Conservation (phyloP, 148 eudicot species). For the Beta vulgaris region DNA sequence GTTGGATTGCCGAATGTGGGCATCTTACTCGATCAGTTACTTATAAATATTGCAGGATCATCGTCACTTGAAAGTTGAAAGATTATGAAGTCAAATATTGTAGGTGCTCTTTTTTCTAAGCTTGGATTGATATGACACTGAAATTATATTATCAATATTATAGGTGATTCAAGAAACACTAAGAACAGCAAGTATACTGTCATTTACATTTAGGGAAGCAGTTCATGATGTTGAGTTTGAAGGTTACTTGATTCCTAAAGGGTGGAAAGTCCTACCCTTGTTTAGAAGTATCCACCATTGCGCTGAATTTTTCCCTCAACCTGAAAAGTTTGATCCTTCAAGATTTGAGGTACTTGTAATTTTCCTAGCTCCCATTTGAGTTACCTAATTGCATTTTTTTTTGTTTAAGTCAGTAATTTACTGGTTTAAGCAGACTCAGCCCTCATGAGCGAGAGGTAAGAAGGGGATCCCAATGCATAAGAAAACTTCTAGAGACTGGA, state of each 20-base stretch:
- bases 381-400: not conserved
- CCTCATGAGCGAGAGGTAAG: too few species aligned
- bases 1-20: too few species aligned
- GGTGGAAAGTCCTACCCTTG: conserved; percentile 92
- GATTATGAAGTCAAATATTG: too few species aligned
- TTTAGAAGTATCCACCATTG: conserved; percentile 83
- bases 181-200: conserved; percentile 70
- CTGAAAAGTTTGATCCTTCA: conserved; percentile 81
- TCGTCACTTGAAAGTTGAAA: too few species aligned
- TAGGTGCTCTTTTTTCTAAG: too few species aligned
- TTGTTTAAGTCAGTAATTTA: not conserved
- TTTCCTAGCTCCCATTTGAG: not conserved
- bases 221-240: conserved; percentile 76
- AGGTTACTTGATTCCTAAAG: conserved; percentile 79
- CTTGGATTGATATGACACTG: too few species aligned
- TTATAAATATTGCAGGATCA: too few species aligned
- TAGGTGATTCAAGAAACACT: conserved; percentile 88
- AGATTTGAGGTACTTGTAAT: conserved; percentile 65
- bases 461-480: too few species aligned
- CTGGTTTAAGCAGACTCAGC: too few species aligned
- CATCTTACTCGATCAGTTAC: too few species aligned
- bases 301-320: conserved; percentile 66
- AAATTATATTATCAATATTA: not conserved
- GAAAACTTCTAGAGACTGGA: too few species aligned
- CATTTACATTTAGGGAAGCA: conserved; percentile 93